Evolutionary conservation across 257 asterid genomes (phyloP), one percentile per base, ranked within the genome.

Genomic region (Leonotis leonurus): DNA sequence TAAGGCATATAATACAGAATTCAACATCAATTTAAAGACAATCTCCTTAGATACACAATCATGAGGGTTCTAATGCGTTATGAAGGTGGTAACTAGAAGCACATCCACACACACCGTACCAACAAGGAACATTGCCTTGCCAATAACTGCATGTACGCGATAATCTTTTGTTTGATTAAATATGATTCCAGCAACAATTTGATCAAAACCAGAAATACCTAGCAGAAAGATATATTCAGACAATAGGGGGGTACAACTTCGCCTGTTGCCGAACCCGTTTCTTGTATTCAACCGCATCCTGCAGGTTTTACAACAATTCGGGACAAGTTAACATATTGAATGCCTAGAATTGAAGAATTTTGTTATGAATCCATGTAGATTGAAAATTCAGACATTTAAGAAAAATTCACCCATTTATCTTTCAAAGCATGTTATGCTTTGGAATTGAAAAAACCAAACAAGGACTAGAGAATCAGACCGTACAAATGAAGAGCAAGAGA

Each of bases 221-320:
- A 71, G 49, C 56, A 36, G 60, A 64, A 41, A 56, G 13, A 43
- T 44, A 36, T 45, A 52, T 33, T 76, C 77, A 83, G 79, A 86
- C 62, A 18, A 81, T 71, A 4, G 95, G 68, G 0, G 98, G 97
- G 24, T 88, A 89, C 80, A 55, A 83, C 85, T 92, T 86, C 9
- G 98, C 84, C 78, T 92, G 98, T 67, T 57, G 80, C 50, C 82
- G 73, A 60, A 92, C 93, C 70, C 93, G 78, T 77, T 71, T 89
- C 77, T 75, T 78, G 86, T 92, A 92, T 73, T 92, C 98, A 16
- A 62, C 72, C 2, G 73, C 51, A 60, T 89, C 96, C 98, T 92
- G 95, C 84, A 83, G 12, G 20, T 43, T 60, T 17, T 29, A 20
- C 43, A 58, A 24, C n/a, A 35, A n/a, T n/a, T 11, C 2, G 17